A percentile compares a stretch with the other conserved stretches of the same genome.
Conservation (phyloP, 2,329 filamentous ascomycete genomes). For the Claviceps maximensis region DNA sequence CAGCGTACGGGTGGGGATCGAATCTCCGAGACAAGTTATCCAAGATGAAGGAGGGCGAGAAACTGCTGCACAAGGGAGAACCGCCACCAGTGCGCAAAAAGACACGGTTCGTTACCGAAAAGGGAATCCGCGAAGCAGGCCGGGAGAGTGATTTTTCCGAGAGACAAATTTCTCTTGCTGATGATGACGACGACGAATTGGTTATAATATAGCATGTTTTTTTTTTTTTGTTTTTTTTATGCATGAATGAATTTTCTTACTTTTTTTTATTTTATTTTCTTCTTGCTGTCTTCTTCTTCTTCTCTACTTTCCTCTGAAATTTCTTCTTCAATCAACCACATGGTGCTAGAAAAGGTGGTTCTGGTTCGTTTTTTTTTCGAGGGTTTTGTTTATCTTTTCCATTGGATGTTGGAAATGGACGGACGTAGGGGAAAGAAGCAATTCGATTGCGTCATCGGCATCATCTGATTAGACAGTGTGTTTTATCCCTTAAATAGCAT, state of each 20-base stretch:
- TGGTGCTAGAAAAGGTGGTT: background rate
- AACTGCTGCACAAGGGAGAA: constrained; percentile 25
- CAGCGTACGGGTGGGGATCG: constrained; percentile 43
- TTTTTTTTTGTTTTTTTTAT: background rate
- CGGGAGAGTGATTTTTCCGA: constrained; percentile 47
- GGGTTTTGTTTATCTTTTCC: too few species aligned
- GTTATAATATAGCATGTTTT: constrained; percentile 27
- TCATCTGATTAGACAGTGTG: background rate
- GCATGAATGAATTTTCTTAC: background rate
- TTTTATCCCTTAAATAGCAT: background rate
- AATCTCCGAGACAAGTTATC: constrained; percentile 41
- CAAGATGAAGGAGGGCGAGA: constrained; percentile 49
- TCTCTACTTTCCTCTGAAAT: too few species aligned
- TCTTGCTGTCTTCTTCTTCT: too few species aligned
- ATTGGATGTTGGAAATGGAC: background rate
- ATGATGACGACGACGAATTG: constrained; percentile 40
- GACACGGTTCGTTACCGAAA: constrained; percentile 67
- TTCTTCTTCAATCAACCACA: background rate
- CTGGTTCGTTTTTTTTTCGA: background rate
- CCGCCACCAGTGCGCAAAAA: constrained; percentile 49
- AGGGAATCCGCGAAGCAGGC: constrained; percentile 64
- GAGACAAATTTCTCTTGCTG: constrained; percentile 22
- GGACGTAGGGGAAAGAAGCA: background rate
- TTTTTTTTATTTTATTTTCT: background rate
- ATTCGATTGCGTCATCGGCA: background rate